phyloP scores from a whole-genome alignment of 495 filamentous ascomycete species.

The Xylaria bambusicola region DNA sequence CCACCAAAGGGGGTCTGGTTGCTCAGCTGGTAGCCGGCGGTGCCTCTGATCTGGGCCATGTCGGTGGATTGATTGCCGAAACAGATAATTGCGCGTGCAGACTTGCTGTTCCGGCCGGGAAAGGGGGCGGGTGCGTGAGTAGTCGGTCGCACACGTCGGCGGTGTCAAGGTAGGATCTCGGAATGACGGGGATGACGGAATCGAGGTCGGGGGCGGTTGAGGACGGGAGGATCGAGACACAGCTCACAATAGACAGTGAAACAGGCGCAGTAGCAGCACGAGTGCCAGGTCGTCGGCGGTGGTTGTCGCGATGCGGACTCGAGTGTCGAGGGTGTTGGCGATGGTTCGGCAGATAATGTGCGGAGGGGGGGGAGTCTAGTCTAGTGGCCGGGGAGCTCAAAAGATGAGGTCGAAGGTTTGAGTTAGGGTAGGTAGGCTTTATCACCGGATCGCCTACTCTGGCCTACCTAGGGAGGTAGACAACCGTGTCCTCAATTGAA shows the following conservation, averaged over 20 bases:
- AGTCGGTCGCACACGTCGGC: not conserved
- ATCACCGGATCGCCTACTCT: not conserved
- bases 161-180: conserved; percentile 8
- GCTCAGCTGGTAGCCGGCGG: conserved; percentile 92
- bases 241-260: not conserved
- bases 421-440: not conserved
- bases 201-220: conserved; percentile 9
- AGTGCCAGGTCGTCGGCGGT: too few species aligned
- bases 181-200: conserved; percentile 1
- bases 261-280: not conserved
- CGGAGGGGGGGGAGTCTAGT: not conserved
- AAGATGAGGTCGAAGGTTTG: not conserved
- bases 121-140: not conserved
- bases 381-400: conserved; percentile 1
- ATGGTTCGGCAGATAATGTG: not conserved
- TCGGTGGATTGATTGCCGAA: conserved; percentile 15
- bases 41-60: conserved; percentile 97
- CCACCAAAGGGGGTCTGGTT: conserved; percentile 70
- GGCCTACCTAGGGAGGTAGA: conserved; percentile 27
- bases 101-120: conserved; percentile 23
- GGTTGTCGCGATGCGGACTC: too few species aligned
- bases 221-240: not conserved
- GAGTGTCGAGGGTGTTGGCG: too few species aligned
- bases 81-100: conserved; percentile 18
- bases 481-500: conserved; percentile 40